Base-by-base conservation (phyloP, 202 grass and related monocot species). In the Schoenoplectus triqueter region DNA sequence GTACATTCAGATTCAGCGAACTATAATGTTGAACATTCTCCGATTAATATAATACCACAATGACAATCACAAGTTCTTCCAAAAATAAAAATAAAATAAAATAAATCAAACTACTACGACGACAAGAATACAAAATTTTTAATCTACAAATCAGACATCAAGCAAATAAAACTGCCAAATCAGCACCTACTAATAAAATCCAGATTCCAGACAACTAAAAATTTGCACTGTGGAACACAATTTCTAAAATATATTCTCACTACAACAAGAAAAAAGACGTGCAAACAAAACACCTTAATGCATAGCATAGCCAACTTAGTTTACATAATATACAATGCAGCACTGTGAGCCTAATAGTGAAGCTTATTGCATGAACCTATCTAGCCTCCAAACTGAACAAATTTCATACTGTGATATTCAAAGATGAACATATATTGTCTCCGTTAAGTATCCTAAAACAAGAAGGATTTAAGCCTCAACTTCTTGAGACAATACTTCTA, bases 401-500 rank as follows among this genome's bases (percentile, higher is more conserved):
- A 60, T 78, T 78, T 40, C 10, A 78, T 44, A 59, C n/a, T 59
- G 52, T 59, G 22, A 78, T 54, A 57, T 78, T 78, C 22, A 41
- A 62, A 78, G 74, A 78, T 60, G 54, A 78, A 59, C 54, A 59
- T 17, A 44, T 60, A n/a, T 50, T 41, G 19, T 66, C 79, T 50
- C 78, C 44, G 45, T 82, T 77, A 44, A 60, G 31, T 78, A n/a
- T 55, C 74, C 74, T 78, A 78, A 66, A 51, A 67, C 39, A 21
- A 82, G 62, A 0, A 64, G 15, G 19, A 66, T 66, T 56, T 18
- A 13, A 42, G 17, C 82, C 61, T 92, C 84, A 94, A 87, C 87
- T 97, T 83, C 92, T 89, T 39, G 88, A 88, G 31, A 84, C 31
- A 69, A 67, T 87, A 2, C 67, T 66, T 56, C 90, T 86, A 64